Evolutionary conservation across 192 early-diverging fungal genomes (phyloP), one percentile per base, ranked within the genome.

Genomic region (Obelidium mucronatum): DNA sequence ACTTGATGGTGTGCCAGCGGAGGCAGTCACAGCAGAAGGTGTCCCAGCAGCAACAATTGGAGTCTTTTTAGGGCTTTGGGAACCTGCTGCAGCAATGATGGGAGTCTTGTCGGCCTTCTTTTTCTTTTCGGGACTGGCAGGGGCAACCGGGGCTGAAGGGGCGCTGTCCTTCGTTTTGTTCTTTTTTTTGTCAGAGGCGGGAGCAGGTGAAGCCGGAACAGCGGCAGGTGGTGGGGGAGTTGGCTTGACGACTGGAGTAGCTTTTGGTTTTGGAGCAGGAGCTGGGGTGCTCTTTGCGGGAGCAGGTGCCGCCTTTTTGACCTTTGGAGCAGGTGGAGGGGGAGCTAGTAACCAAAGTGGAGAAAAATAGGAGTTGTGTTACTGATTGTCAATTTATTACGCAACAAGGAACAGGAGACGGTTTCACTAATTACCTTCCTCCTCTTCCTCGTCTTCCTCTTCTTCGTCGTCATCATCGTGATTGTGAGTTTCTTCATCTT

Each of bases 401-500:
- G 42, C 6, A 44, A 44, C 5, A 11, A 44, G 17, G 17, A 44
- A 44, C 5, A 44, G 17, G 17, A 44, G 6, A 44, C 6, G 17
- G 42, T 44, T 17, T 17, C 6, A 44, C 5, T 11, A 44, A 59
- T n/a, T 33, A 59, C 58, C 8, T 24, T 59, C 24, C 4, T 59
- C 33, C 34, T 65, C 22, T 22, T 39, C 63, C 35, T 65, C 63
- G 36, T 35, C 35, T 3, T 65, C 63, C 5, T 37, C 35, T 3
- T 39, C 37, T 13, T 65, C 63, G 63, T 65, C 63, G 3, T 65
- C 63, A 65, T 65, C 33, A 65, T 65, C 37, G 63, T 65, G n/a
- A 26, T 8, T 26, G 15, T 60, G n/a, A 30, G 17, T 60, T 3
- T 65, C 63, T 11, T 37, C 35, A 8, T 39, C 37, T 13, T 65